A percentile compares a stretch with the other conserved stretches of the same genome.
Evolutionary conservation across 1,284 basidiomycete species (phyloP).

Genomic region (Sporisorium sorghi): DNA sequence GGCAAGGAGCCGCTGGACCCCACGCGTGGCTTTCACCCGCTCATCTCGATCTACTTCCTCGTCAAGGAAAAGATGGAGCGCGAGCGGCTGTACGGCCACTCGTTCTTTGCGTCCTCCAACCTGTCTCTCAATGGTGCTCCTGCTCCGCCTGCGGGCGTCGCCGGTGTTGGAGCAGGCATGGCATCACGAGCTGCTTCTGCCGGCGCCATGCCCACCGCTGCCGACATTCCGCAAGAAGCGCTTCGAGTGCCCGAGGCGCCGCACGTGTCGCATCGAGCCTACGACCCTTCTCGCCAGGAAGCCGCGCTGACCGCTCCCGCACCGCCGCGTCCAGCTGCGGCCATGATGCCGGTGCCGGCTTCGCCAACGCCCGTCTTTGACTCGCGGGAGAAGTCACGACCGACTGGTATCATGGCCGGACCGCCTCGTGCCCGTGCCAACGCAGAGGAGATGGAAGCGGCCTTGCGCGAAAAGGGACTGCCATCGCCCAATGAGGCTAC

Average conservation of each 20-base stretch:
- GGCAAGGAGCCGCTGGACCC: slow-evolving; percentile 77
- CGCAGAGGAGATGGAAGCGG: slow-evolving; percentile 64
- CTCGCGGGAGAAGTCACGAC: slow-evolving; percentile 66
- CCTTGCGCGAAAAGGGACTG: slow-evolving; percentile 53
- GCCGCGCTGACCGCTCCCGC: slow-evolving; percentile 33
- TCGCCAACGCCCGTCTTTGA: slow-evolving; percentile 67
- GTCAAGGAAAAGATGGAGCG: slow-evolving; percentile 94
- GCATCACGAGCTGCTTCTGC: slow-evolving; percentile 20
- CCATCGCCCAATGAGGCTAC: slow-evolving; percentile 36
- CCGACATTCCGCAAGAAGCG: slow-evolving; percentile 67
- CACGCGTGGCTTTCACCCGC: slow-evolving; percentile 90
- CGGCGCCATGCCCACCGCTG: slow-evolving; percentile 63
- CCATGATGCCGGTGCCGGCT: slow-evolving; percentile 30
- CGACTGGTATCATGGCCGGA: slow-evolving; percentile 62
- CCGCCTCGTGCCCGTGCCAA: slow-evolving; percentile 64
- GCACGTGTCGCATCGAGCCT: slow-evolving; percentile 59
- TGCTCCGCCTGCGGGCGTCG: slow-evolving; percentile 24
- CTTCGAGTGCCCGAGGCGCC: slow-evolving; percentile 63
- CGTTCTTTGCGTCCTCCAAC: slow-evolving; percentile 92
- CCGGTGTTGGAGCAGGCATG: slow-evolving; percentile 16
- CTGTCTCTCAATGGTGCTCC: slow-evolving; percentile 71
- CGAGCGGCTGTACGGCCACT: slow-evolving; percentile 90
- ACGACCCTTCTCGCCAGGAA: slow-evolving; percentile 49
- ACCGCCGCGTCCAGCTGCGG: slow-evolving; percentile 26
- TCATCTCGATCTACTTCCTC: slow-evolving; percentile 95